A percentile compares a stretch with the other conserved stretches of the same genome.
Evolutionary conservation across 2,329 filamentous ascomycete genomes (phyloP).

Genomic region (Penicillium sp.): DNA sequence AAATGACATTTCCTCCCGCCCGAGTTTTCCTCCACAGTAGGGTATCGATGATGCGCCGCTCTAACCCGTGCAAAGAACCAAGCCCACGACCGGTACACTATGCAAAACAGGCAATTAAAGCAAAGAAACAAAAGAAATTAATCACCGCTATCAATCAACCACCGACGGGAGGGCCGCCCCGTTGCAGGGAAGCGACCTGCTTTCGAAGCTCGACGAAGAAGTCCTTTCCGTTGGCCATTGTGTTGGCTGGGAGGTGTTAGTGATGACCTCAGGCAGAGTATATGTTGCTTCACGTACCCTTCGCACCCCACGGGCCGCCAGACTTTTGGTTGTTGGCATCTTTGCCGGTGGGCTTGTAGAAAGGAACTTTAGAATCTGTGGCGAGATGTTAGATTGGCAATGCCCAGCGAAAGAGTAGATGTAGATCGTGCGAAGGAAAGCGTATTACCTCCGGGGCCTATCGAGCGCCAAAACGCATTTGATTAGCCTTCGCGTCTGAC

Average conservation of each 20-base stretch:
- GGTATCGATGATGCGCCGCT: conserved; percentile 34
- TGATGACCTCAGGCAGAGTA: conserved; percentile 11
- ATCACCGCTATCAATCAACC: conserved; percentile 31
- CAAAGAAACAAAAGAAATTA: conserved; percentile 15
- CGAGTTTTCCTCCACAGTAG: conserved; percentile 27
- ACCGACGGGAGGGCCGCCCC: conserved; percentile 39
- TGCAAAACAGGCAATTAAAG: conserved; percentile 23
- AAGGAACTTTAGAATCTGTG: conserved; percentile 37
- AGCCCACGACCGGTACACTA: conserved; percentile 19
- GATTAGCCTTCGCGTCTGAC: neutral
- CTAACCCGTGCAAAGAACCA: conserved; percentile 28
- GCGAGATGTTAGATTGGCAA: conserved; percentile 12
- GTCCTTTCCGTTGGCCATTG: conserved; percentile 54
- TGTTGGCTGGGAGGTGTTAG: conserved; percentile 42
- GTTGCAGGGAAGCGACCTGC: conserved; percentile 48
- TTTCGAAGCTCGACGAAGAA: conserved; percentile 56
- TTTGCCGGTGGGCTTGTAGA: conserved; percentile 46
- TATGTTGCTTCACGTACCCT: conserved; percentile 45
- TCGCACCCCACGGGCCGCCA: conserved; percentile 49
- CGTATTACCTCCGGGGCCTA: conserved; percentile 37
- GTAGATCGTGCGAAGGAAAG: neutral
- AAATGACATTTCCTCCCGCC: conserved; percentile 12
- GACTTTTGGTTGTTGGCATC: conserved; percentile 40
- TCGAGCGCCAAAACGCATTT: conserved; percentile 12
- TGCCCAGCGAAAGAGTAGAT: neutral